Evolutionary conservation across 345 rosid species (phyloP).

Genomic region (Aegle marmelos): DNA sequence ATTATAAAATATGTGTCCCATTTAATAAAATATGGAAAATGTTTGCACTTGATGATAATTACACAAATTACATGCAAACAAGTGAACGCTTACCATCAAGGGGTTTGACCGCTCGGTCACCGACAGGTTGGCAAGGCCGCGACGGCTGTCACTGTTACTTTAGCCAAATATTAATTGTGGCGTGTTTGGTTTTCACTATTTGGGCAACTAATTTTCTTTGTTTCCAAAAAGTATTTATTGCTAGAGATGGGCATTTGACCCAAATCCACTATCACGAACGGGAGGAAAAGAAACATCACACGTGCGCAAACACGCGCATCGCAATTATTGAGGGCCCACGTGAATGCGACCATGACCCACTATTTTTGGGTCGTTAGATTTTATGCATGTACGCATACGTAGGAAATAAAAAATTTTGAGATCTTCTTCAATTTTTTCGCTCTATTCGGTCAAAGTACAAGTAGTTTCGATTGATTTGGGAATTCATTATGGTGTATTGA

Average conservation of each 20-base stretch:
- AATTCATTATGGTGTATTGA: neutral
- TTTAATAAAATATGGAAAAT: no score
- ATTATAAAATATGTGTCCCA: no score
- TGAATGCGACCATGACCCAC: constrained; percentile 13
- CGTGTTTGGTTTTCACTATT: neutral
- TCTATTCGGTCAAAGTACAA: no score
- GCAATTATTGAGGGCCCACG: constrained; percentile 34
- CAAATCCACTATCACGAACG: neutral
- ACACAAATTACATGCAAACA: neutral
- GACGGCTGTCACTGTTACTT: constrained; percentile 26
- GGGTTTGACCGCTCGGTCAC: constrained; percentile 28
- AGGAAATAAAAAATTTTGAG: no score
- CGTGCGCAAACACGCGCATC: constrained; percentile 39
- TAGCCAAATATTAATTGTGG: neutral
- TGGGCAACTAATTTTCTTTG: neutral
- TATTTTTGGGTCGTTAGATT: constrained; percentile 1
- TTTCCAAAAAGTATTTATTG: neutral
- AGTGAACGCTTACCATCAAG: constrained; percentile 11
- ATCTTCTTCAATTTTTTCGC: neutral
- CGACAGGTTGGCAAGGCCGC: constrained; percentile 23
- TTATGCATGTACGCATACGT: neutral
- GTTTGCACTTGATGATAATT: neutral
- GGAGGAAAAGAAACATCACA: constrained; percentile 31
- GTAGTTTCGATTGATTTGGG: neutral
- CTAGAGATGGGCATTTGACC: constrained; percentile 8